A percentile compares a stretch with the other conserved stretches of the same genome.
Evolutionary conservation across 2,329 filamentous ascomycete species (phyloP).

Genomic region (Massarina eburnea): DNA sequence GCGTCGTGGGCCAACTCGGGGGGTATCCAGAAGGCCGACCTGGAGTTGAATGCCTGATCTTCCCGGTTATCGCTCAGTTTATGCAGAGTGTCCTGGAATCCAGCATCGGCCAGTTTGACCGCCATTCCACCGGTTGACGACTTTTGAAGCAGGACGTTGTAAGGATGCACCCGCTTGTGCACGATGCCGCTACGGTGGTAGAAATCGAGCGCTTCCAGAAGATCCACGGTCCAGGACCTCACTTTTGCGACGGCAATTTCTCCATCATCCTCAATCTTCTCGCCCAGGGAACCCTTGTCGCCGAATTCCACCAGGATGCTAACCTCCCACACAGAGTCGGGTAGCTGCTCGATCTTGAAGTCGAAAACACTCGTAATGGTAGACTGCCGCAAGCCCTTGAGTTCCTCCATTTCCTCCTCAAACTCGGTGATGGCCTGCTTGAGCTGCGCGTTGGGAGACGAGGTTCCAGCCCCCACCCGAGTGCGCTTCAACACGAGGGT

Average conservation of each 20-base stretch:
- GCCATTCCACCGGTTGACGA: constrained; percentile 65
- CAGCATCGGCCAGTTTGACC: constrained; percentile 73
- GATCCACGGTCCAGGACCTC: constrained; percentile 85
- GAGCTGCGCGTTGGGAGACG: constrained; percentile 64
- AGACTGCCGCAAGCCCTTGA: constrained; percentile 74
- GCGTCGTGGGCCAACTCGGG: constrained; percentile 71
- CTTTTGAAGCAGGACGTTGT: constrained; percentile 77
- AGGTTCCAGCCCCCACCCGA: constrained; percentile 52
- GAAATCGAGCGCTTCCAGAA: constrained; percentile 85
- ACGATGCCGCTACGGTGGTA: constrained; percentile 82
- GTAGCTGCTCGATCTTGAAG: constrained; percentile 68
- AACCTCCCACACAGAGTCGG: constrained; percentile 65
- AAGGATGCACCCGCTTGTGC: constrained; percentile 79
- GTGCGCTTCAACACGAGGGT: constrained; percentile 65
- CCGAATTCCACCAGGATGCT: constrained; percentile 75
- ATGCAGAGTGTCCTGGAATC: constrained; percentile 70
- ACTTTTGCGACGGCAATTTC: constrained; percentile 73
- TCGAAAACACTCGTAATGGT: constrained; percentile 80
- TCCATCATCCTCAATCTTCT: constrained; percentile 78
- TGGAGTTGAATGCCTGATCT: constrained; percentile 59
- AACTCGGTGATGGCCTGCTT: constrained; percentile 76
- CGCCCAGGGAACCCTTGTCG: constrained; percentile 78
- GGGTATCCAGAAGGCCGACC: constrained; percentile 80
- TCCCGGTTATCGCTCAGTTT: constrained; percentile 58
- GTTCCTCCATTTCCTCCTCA: constrained; percentile 72